Percentiles rank a stretch among this genome's conserved stretches.
Evolutionary conservation across 805 yeast genomes (phyloP).

Genomic region (Cyberlindnera maclurae): DNA sequence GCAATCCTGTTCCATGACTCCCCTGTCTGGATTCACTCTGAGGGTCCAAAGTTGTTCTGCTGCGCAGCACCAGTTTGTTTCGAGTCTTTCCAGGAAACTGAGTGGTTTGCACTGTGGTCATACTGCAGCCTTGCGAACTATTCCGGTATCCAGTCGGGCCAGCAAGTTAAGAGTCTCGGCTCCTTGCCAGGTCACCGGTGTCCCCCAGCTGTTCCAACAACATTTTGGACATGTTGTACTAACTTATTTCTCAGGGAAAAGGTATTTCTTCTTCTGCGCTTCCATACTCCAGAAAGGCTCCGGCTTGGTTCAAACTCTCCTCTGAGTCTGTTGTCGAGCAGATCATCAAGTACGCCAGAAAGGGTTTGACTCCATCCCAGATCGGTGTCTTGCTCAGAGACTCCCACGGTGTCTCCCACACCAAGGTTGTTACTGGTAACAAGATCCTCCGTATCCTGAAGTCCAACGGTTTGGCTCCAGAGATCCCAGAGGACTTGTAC

Average conservation of each 20-base stretch:
- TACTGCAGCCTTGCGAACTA: not conserved
- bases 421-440: slow-evolving; percentile 97
- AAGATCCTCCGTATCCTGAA: slow-evolving; percentile 98
- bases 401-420: slow-evolving; percentile 99
- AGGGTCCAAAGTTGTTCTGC: slow-evolving; percentile 20
- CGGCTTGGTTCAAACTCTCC: slow-evolving; percentile 98
- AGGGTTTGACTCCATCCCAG: slow-evolving; percentile 99
- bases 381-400: slow-evolving; percentile 99
- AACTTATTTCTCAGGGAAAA: slow-evolving; percentile 70
- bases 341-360: slow-evolving; percentile 98
- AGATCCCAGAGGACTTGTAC: slow-evolving; percentile 99
- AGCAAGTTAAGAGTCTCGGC: slow-evolving; percentile 6
- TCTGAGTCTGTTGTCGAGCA: slow-evolving; percentile 95
- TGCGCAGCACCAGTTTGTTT: slow-evolving; percentile 47
- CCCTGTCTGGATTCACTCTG: not conserved
- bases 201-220: slow-evolving; percentile 1
- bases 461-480: slow-evolving; percentile 99
- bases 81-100: slow-evolving; percentile 16
- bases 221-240: slow-evolving; percentile 25
- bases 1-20: not conserved
- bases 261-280: slow-evolving; percentile 98
- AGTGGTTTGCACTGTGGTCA: slow-evolving; percentile 9
- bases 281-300: slow-evolving; percentile 98
- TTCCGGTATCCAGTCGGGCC: slow-evolving; percentile 5
- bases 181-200: slow-evolving; percentile 3